Evolutionary conservation across 768 basidiomycete genomes (phyloP).

Genomic region (Leccinum uliginosum): DNA sequence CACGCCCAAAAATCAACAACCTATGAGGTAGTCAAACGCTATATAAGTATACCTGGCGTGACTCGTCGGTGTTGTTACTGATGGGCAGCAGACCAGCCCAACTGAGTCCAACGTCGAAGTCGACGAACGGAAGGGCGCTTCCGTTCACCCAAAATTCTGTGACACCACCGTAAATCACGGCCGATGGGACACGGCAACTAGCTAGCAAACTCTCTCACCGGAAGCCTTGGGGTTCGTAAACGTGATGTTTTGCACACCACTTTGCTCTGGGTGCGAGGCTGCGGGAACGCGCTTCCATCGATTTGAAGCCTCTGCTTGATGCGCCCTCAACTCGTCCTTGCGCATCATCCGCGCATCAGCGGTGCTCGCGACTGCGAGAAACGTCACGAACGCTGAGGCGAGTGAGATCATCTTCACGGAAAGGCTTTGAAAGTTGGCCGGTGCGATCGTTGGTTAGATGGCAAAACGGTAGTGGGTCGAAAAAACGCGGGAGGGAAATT

Average conservation of each 20-base stretch:
- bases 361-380: slow-evolving; percentile 8
- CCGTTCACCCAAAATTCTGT: slow-evolving; percentile 72
- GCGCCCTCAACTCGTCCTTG: slow-evolving; percentile 41
- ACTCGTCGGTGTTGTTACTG: slow-evolving; percentile 54
- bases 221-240: slow-evolving; percentile 66
- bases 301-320: slow-evolving; percentile 47
- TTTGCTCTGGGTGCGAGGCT: neutral
- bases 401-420: slow-evolving; percentile 13
- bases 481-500: neutral
- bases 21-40: neutral
- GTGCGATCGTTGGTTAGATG: neutral
- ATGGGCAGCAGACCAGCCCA: slow-evolving; percentile 76
- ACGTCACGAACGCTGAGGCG: neutral
- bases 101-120: slow-evolving; percentile 71
- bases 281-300: slow-evolving; percentile 26
- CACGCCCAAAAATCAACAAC: neutral
- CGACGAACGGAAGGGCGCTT: slow-evolving; percentile 56
- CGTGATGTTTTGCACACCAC: slow-evolving; percentile 58
- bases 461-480: neutral
- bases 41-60: slow-evolving; percentile 47
- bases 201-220: slow-evolving; percentile 31
- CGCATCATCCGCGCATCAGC: slow-evolving; percentile 20
- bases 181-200: neutral
- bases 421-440: neutral
- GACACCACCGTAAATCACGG: neutral